Conservation (phyloP, 2,329 filamentous ascomycete species). For the Verticillium klebahnii region DNA sequence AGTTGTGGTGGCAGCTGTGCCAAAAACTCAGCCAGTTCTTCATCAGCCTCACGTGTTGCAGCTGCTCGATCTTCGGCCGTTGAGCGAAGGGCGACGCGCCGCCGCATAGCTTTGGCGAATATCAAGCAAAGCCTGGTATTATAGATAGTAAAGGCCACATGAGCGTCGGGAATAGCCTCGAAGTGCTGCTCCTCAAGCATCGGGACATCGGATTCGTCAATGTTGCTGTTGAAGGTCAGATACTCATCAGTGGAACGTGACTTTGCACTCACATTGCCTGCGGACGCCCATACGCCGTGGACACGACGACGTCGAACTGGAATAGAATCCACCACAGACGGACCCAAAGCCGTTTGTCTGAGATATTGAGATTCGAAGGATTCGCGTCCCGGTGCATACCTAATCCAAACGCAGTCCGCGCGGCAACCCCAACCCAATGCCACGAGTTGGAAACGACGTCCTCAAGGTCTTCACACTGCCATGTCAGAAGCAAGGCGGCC, state of each 20-base stretch:
- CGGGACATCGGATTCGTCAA: constrained; percentile 46
- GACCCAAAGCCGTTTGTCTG: constrained; percentile 29
- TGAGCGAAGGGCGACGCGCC: constrained; percentile 12
- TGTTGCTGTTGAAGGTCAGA: constrained; percentile 22
- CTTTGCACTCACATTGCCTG: constrained; percentile 35
- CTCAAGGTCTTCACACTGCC: constrained; percentile 51
- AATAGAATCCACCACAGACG: constrained; percentile 36
- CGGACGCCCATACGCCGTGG: constrained; percentile 41
- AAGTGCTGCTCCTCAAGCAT: constrained; percentile 39
- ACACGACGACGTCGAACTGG: constrained; percentile 31
- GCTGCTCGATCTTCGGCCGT: constrained; percentile 16
- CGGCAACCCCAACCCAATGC: constrained; percentile 48
- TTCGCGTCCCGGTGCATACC: constrained; percentile 42
- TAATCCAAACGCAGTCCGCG: constrained; percentile 45
- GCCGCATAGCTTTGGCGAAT: constrained; percentile 32
- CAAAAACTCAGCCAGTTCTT: constrained; percentile 23
- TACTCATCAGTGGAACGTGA: not conserved
- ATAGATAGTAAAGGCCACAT: constrained; percentile 38
- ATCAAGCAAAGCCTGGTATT: constrained; percentile 46
- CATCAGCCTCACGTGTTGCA: constrained; percentile 23
- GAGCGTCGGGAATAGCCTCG: constrained; percentile 31
- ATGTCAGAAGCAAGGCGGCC: constrained; percentile 48
- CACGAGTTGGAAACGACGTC: constrained; percentile 49
- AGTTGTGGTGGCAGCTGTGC: constrained; percentile 21
- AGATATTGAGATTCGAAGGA: constrained; percentile 19